Evolutionary conservation across 345 rosid species (phyloP), one percentile per base, ranked within the genome.

Genomic region (Lepidium aucheri): DNA sequence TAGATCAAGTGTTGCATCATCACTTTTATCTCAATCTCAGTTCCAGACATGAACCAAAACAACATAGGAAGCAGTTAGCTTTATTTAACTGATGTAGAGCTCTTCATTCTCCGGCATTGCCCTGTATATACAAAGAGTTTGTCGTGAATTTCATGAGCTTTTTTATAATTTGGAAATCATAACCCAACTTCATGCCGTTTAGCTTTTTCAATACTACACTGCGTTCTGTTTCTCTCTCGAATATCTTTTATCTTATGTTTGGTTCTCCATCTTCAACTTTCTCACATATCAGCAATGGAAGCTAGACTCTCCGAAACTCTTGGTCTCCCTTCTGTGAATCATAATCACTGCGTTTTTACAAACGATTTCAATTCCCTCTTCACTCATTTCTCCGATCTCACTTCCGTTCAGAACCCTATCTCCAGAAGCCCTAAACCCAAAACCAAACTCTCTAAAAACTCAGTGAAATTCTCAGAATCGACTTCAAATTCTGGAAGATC

Each of bases 301-400:
- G 74, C 80, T 9, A 77, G 82, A 68, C 76, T 83, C 59, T 77
- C 73, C 63, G 72, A 78, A 36, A 36, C 60, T 56, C 61, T 81
- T 3, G 83, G 85, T 24, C 77, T 83, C 53, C 72, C 79, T 6
- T 68, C 74, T 41, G 53, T 78, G 22, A 60, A 75, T 57, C 79
- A 41, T 1, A 74, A 58, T 33, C 52, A 66, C 51, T 52, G 34
- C 32, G 55, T 8, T 15, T 40, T 63, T 7, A 22, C 61, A 38
- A 18, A 65, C n/a, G 78, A 75, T 24, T 77, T 75, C 50, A 49
- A 50, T 63, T 73, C 74, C 13, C 76, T 79, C 59, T 47, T 67
- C 42, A 41, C 76, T 11, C 74, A 75, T 34, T 78, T 83, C 67
- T 34, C 74, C 60, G 34, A 64, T 59, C 79, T 73, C 47, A 55